phyloP scores from a whole-genome alignment of 2,329 filamentous ascomycete species.

The Exophiala lecanii-corni region DNA sequence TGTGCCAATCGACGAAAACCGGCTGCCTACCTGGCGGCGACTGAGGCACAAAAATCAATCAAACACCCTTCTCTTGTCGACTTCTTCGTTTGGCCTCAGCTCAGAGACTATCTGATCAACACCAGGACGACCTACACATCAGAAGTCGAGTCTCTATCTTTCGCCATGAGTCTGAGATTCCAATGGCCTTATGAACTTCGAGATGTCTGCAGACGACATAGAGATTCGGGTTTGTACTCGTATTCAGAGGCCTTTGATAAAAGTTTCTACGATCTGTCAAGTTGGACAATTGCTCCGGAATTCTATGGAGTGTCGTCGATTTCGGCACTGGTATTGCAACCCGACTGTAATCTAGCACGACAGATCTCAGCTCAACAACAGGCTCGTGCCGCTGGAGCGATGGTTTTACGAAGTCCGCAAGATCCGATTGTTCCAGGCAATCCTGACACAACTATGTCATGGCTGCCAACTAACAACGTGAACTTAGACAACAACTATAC shows the following conservation, averaged over 20 bases:
- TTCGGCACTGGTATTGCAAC: neutral
- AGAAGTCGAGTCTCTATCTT: neutral
- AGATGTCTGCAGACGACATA: slow-evolving; percentile 4
- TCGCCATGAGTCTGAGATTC: slow-evolving; percentile 1
- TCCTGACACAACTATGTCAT: neutral
- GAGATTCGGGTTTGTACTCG: slow-evolving; percentile 5
- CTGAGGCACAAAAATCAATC: slow-evolving; percentile 5
- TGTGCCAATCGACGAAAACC: neutral
- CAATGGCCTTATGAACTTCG: slow-evolving; percentile 5
- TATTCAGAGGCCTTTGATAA: slow-evolving; percentile 7
- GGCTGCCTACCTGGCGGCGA: slow-evolving; percentile 2
- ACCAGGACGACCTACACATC: neutral
- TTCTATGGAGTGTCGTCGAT: slow-evolving; percentile 2
- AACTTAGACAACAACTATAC: neutral
- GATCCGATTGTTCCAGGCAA: neutral
- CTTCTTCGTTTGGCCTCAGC: slow-evolving; percentile 31
- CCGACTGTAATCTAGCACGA: neutral
- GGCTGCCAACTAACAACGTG: neutral
- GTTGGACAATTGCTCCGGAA: slow-evolving; percentile 8
- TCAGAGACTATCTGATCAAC: slow-evolving; percentile 22
- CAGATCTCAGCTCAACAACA: neutral
- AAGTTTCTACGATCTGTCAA: slow-evolving; percentile 3
- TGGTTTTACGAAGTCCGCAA: neutral
- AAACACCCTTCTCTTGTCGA: slow-evolving; percentile 8
- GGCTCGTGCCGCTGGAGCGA: neutral